These are phyloP conservation scores for Pichia eremophila DNA, from an alignment of 805 yeast genomes.

Conservation along the genomic window DNA sequence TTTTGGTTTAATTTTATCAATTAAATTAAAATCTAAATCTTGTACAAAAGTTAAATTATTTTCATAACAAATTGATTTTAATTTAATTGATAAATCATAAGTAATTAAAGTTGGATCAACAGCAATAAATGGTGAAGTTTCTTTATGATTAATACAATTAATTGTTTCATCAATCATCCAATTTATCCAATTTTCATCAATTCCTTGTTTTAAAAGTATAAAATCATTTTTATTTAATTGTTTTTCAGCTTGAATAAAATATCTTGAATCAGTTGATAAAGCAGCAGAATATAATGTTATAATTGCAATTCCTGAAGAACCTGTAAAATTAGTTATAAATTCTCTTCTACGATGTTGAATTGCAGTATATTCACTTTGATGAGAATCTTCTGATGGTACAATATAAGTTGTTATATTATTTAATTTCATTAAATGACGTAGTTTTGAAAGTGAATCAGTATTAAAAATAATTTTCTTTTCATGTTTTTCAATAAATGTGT, in stretches of 20 bases:
- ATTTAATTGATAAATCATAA: constrained; percentile 34
- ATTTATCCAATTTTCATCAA: constrained; percentile 70
- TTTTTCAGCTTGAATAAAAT: constrained; percentile 81
- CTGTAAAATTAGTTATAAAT: constrained; percentile 81
- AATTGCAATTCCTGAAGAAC: constrained; percentile 90
- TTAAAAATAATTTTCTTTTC: no score
- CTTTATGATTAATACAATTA: not conserved
- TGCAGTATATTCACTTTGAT: constrained; percentile 84
- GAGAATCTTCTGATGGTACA: constrained; percentile 78
- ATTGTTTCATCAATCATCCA: constrained; percentile 55
- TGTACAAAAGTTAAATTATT: constrained; percentile 39
- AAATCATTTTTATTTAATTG: constrained; percentile 68
- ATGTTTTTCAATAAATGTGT: not conserved
- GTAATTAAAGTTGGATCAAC: constrained; percentile 75
- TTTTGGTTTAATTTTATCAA: constrained; percentile 51
- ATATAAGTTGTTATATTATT: constrained; percentile 32
- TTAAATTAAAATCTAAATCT: constrained; percentile 48
- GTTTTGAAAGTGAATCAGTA: constrained; percentile 8
- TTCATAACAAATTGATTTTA: constrained; percentile 25
- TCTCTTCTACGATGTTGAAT: constrained; percentile 73
- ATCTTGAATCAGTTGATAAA: constrained; percentile 88
- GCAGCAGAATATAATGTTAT: constrained; percentile 63
- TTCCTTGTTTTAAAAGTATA: constrained; percentile 73
- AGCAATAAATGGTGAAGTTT: constrained; percentile 36
- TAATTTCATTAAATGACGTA: constrained; percentile 37